Evolutionary conservation across 805 yeast genomes (phyloP), one percentile per base, ranked within the genome.

Genomic region (Naumovozyma baii): DNA sequence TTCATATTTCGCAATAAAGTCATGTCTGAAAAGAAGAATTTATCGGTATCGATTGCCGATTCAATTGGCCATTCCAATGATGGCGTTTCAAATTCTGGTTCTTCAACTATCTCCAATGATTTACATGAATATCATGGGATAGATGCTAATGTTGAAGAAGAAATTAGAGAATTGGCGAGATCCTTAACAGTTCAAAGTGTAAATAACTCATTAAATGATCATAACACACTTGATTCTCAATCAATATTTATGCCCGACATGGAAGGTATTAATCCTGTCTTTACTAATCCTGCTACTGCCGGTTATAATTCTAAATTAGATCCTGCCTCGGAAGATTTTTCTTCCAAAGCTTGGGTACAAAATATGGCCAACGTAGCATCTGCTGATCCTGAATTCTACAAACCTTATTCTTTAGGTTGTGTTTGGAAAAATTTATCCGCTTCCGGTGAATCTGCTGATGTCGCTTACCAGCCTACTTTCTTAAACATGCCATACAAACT

Each of bases 391-490:
- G 85, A 77, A 3, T 68, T 74, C 52, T 78, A 73, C 55, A 71
- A 72, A 50, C 76, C 78, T 19, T 63, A 74, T 34, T 67, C 70
- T 18, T 61, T 79, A 38, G 79, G 85, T 9, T 63, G 80, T 32
- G 64, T 76, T 2, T 83, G 74, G 65, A 67, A 72, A 43, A 60
- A 78, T 49, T 62, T 82, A 47, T 61, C 77, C 40, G 83, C 83
- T 3, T 73, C 66, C 40, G 90, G 90, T 46, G 62, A 63, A 30
- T 74, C 78, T 16, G 58, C 69, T 3, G 78, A 71, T 50, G 69
- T 81, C 3, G 85, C 78, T 54, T 82, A 78, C 59, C 87, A 80
- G 54, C 62, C 76, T 9, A 80, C 80, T 2, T 73, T 76, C 3
- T 50, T 69, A 14, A 80, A 78, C 50, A 45, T 59, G 3, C 61